phyloP scores from a whole-genome alignment of 2,329 filamentous ascomycete species.

The Botryotinia narcissicola region DNA sequence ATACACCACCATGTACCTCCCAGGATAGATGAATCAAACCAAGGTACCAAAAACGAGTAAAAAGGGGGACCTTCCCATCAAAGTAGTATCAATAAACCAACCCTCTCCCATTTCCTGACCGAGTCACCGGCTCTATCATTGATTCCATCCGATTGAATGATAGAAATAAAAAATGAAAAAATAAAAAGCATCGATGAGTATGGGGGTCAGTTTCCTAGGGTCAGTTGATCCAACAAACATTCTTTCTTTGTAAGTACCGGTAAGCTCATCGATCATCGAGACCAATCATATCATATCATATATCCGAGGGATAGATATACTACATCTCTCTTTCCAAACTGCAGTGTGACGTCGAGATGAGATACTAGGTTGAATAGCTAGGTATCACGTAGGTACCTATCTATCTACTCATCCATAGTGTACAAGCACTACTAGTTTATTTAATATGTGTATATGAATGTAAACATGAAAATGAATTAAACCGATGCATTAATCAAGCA shows the following conservation, averaged over 20 bases:
- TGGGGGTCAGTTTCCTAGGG: not conserved
- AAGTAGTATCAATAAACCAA: not conserved
- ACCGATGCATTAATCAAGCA: not conserved
- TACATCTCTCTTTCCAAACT: not conserved
- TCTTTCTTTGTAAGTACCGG: not conserved
- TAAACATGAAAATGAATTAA: not conserved
- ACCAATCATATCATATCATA: slow-evolving; percentile 9
- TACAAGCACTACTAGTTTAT: not conserved
- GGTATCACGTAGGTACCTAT: not conserved
- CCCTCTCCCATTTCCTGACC: not conserved
- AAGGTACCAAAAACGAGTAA: not conserved
- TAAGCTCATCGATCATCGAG: not conserved
- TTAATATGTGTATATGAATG: not conserved
- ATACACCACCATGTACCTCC: not conserved
- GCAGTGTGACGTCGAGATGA: slow-evolving; percentile 8
- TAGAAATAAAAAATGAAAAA: not conserved
- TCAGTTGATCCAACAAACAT: slow-evolving; percentile 14
- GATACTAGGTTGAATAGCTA: not conserved
- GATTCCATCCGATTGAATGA: slow-evolving; percentile 16
- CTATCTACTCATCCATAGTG: not conserved
- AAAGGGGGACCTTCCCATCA: not conserved
- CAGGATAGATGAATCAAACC: not conserved
- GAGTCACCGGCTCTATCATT: slow-evolving; percentile 12
- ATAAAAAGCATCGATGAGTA: not conserved
- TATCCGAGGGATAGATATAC: not conserved